Evolutionary conservation across 768 basidiomycete genomes (phyloP).

Genomic region (Amanita brunnescens): DNA sequence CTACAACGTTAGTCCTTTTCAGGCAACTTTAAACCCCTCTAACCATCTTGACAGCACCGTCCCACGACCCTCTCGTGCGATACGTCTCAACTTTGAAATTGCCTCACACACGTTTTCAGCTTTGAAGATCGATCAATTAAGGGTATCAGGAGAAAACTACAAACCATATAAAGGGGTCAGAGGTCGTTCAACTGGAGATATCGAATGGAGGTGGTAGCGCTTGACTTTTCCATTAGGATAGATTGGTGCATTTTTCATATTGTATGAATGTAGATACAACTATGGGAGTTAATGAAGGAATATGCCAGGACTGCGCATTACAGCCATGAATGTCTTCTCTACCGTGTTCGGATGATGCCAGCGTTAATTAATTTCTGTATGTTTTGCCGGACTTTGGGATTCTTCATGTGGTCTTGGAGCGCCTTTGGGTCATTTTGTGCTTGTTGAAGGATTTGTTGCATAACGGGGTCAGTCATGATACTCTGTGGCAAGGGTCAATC

Average conservation of each 20-base stretch:
- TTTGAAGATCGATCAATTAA: constrained; percentile 80
- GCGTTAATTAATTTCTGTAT: constrained; percentile 87
- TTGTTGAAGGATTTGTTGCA: constrained; percentile 93
- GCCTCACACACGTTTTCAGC: constrained; percentile 68
- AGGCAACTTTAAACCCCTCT: background rate
- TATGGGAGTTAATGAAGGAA: background rate
- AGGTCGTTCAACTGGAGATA: constrained; percentile 51
- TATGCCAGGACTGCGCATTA: background rate
- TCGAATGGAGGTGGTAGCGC: constrained; percentile 61
- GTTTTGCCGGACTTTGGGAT: constrained; percentile 69
- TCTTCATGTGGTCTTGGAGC: constrained; percentile 95
- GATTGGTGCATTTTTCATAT: background rate
- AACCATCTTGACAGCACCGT: constrained; percentile 21
- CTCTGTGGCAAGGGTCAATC: constrained; percentile 28
- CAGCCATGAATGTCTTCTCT: constrained; percentile 16
- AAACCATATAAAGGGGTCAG: constrained; percentile 92
- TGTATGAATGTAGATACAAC: background rate
- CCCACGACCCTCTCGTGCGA: constrained; percentile 64
- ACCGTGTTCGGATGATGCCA: constrained; percentile 87
- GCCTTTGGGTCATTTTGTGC: constrained; percentile 85
- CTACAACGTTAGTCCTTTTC: constrained; percentile 39
- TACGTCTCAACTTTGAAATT: constrained; percentile 66
- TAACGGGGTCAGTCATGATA: constrained; percentile 86
- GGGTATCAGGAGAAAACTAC: constrained; percentile 68
- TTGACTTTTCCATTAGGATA: background rate